Base-by-base conservation (phyloP, 805 yeast genomes). In the Candida pseudofarinosa region DNA sequence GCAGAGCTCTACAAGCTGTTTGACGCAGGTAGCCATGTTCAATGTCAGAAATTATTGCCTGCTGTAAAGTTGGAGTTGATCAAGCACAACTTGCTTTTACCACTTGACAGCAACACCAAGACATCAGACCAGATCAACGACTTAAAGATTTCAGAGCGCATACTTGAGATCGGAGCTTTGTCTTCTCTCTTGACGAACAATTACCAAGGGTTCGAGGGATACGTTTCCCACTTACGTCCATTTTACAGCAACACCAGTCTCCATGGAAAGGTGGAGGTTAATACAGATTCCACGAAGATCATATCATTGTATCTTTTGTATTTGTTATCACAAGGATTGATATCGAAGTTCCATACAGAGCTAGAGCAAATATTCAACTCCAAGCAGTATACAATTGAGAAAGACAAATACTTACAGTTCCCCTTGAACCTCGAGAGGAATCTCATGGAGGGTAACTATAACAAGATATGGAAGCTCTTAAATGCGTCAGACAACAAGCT, bases 401-500 rank as follows among this genome's bases (percentile, higher is more conserved):
- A 56, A 31, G 76, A 70, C 60, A 71, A 75, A 51, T 87, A 75
- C 60, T 71, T 91, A 52, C 77, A 80, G 38, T 89, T 89, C 60
- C 98, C 98, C 18, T 82, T 91, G 41, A 81, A 82, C 52, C 80
- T 93, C 54, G 98, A 93, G 62, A 82, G 87, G 51, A 88, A 95
- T 85, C 77, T 93, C 51, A 88, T 91, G 84, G 98, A 93, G 67
- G 99, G 99, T 35, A 85, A 91, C 50, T 93, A 90, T 65, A 93
- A 88, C 63, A 87, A 87, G 63, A 91, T 90, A 37, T 86, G 93
- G 85, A 83, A 79, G 52, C 74, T 86, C 42, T 74, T 85, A 49
- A 80, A 82, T 40, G 77, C 79, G 46, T 71, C 72, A 42, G 53
- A 67, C 32, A 69, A 67, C 55, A 37, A 37, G 20, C 80, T 83